Evolutionary conservation across 768 basidiomycete species (phyloP), one percentile per base, ranked within the genome.

Genomic region (Amyloporia xantha): DNA sequence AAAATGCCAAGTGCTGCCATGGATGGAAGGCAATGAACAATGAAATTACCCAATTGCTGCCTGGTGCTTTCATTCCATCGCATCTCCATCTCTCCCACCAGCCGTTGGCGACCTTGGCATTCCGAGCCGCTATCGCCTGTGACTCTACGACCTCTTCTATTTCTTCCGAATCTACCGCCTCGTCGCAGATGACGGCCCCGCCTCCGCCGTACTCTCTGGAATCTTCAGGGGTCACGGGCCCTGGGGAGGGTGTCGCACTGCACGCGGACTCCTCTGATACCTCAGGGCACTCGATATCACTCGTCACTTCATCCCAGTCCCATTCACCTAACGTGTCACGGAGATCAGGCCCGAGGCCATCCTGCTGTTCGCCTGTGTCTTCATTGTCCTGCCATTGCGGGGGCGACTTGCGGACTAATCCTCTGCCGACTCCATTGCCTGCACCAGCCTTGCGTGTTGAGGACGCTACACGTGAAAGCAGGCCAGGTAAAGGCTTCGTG

Each of bases 31-130:
- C 25, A 15, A 28, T 44, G 12, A 19, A 17, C 17, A 17, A 28
- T 42, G 23, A 11, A 25, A 12, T 44, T 23, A 44, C 43, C 26
- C 26, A 27, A 9, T 5, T 5, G 23, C 13, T 27, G n/a, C 15
- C 43, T 6, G 26, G 43, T 12, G 23, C 19, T 10, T n/a, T 44
- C 43, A 27, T 30, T 23, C 36, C 61, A 38, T 58, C 65, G 50
- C 68, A 57, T 21, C 72, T 70, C 76, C 76, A 82, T 47, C 68
- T 70, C 9, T 72, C 65, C 68, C 73, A 69, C 81, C 80, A 70
- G 17, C 77, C 81, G 40, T 63, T 65, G 38, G 68, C 70, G n/a
- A 71, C 69, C 19, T 50, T 50, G 15, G 53, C 63, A 28, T 57
- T 62, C 44, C 68, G 68, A 47, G 65, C 56, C 50, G 60, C 65